Evolutionary conservation across 192 early-diverging fungal species (phyloP).

Genomic region (Linderina pennispora): DNA sequence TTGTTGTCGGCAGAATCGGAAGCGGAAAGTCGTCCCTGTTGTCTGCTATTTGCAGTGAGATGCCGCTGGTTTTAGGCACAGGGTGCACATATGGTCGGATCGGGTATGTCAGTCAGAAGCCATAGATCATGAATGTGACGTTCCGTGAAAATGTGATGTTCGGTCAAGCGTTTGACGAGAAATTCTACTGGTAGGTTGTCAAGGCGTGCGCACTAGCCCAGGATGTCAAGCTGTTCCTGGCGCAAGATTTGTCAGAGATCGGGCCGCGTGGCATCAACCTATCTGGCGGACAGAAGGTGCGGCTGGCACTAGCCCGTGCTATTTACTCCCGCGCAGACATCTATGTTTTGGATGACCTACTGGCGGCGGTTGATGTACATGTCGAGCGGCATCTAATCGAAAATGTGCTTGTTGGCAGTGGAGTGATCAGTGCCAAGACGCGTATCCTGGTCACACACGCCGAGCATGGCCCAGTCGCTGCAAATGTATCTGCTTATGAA

Average conservation of each 20-base stretch:
- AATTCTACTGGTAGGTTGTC: conserved; percentile 12
- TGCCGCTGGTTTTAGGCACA: conserved; percentile 61
- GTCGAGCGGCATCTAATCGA: conserved; percentile 54
- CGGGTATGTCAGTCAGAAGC: conserved; percentile 39
- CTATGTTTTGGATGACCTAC: conserved; percentile 62
- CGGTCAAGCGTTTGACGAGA: conserved; percentile 24
- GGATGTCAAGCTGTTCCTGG: conserved; percentile 16
- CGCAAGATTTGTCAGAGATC: conserved; percentile 47
- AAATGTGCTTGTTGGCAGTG: conserved; percentile 25
- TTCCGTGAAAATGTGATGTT: conserved; percentile 46
- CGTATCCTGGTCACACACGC: conserved; percentile 52
- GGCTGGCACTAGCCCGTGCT: conserved; percentile 61
- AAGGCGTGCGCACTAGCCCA: conserved; percentile 19
- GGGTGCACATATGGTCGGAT: conserved; percentile 60
- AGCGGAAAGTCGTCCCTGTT: conserved; percentile 66
- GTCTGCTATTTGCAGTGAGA: conserved; percentile 71
- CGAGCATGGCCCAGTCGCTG: too few species aligned
- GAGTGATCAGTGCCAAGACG: conserved; percentile 29
- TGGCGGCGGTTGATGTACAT: conserved; percentile 61
- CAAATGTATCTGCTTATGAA: too few species aligned
- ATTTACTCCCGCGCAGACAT: conserved; percentile 57
- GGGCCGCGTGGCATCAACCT: conserved; percentile 53
- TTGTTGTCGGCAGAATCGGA: conserved; percentile 82
- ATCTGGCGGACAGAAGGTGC: conserved; percentile 57
- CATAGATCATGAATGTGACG: conserved; percentile 32